Conservation (phyloP, 192 early-diverging fungal species). For the Coemansia sp. region DNA sequence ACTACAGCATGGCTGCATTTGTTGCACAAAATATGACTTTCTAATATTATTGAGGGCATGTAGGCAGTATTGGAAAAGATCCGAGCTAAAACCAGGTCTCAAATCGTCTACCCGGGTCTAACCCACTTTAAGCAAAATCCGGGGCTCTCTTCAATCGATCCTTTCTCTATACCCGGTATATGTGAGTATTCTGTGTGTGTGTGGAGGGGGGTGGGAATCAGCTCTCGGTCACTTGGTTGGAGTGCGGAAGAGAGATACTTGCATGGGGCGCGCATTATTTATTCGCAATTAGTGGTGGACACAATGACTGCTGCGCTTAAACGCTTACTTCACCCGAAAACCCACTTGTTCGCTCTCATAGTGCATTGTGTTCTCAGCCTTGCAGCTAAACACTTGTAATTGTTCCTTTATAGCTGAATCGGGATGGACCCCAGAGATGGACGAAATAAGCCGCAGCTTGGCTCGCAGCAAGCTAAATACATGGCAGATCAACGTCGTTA, state of each 20-base stretch:
- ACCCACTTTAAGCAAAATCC: slow-evolving; percentile 61
- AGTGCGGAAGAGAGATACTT: neutral
- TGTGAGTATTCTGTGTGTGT: slow-evolving; percentile 20
- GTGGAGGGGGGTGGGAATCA: neutral
- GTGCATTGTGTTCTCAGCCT: neutral
- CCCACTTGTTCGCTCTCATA: neutral
- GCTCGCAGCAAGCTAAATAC: slow-evolving; percentile 54
- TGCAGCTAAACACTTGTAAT: neutral
- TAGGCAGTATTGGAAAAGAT: slow-evolving; percentile 86
- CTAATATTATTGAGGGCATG: neutral
- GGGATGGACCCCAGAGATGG: slow-evolving; percentile 92
- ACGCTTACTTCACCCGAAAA: neutral
- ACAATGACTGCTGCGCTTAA: neutral
- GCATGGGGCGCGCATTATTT: neutral
- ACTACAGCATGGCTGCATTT: neutral
- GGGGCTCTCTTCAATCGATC: slow-evolving; percentile 61
- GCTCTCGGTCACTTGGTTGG: neutral
- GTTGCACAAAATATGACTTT: neutral
- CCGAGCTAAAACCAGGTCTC: slow-evolving; percentile 66
- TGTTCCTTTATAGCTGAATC: slow-evolving; percentile 61
- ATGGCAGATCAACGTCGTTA: slow-evolving; percentile 66
- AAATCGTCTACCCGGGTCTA: slow-evolving; percentile 78
- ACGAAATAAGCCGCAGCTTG: slow-evolving; percentile 46
- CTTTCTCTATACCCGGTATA: slow-evolving; percentile 84
- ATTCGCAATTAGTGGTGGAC: neutral